These are phyloP conservation scores for Talaromyces marneffei DNA, from an alignment of 2,329 filamentous ascomycete genomes.

Conservation along the genomic window DNA sequence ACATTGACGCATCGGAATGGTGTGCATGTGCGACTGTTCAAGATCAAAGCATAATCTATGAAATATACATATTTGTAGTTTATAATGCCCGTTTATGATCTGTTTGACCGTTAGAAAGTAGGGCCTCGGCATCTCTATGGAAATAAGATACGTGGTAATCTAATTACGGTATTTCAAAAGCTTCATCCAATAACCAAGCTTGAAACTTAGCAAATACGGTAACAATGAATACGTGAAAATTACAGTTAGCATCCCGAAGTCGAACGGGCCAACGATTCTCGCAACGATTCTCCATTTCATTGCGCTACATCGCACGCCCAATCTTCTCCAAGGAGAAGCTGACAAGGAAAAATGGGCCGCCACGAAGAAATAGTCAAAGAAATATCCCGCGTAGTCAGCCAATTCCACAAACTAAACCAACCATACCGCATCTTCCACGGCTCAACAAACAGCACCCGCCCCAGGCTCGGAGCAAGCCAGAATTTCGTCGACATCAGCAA, in stretches of 20 bases:
- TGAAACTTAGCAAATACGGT: neutral
- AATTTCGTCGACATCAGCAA: constrained; percentile 22
- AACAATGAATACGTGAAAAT: neutral
- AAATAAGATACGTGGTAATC: neutral
- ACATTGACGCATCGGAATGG: constrained; percentile 10
- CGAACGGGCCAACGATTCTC: neutral
- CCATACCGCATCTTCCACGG: constrained; percentile 73
- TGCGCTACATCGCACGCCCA: neutral
- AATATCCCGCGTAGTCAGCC: constrained; percentile 12
- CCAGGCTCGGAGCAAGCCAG: constrained; percentile 28
- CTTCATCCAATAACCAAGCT: neutral
- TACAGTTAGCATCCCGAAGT: constrained; percentile 1
- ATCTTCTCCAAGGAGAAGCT: neutral
- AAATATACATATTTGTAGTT: neutral
- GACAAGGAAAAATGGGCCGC: neutral
- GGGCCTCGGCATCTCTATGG: neutral
- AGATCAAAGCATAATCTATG: neutral
- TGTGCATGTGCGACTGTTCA: constrained; percentile 9
- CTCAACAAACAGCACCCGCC: constrained; percentile 69
- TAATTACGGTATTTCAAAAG: neutral
- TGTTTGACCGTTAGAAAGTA: neutral
- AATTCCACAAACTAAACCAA: constrained; percentile 43
- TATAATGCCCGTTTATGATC: neutral
- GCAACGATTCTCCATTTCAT: neutral
- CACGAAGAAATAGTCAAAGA: constrained; percentile 14